Conservation (phyloP, 2,329 filamentous ascomycete species). For the Magnaporthiopsis rhizophila region DNA sequence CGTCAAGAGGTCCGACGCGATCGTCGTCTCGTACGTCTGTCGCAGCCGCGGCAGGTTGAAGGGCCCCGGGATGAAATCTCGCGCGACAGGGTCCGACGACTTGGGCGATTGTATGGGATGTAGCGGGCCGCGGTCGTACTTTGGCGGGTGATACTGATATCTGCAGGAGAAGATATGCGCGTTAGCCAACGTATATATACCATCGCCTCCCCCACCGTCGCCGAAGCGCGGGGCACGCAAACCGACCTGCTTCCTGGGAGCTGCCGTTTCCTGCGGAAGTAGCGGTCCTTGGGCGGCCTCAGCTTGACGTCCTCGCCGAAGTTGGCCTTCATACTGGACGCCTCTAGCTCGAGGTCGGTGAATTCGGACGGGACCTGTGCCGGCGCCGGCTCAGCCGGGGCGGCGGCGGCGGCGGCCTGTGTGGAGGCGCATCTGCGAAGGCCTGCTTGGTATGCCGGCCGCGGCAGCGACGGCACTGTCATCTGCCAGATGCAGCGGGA, state of each 20-base stretch:
- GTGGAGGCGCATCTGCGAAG: constrained; percentile 39
- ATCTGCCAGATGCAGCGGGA: constrained; percentile 7
- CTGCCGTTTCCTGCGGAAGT: constrained; percentile 25
- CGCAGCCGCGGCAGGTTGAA: constrained; percentile 82
- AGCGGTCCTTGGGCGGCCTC: constrained; percentile 31
- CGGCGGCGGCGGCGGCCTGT: constrained; percentile 22
- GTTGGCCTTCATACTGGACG: constrained; percentile 36
- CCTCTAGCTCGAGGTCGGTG: constrained; percentile 42
- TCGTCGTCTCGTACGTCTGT: constrained; percentile 82
- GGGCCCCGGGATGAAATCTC: constrained; percentile 82
- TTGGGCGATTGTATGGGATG: constrained; percentile 89
- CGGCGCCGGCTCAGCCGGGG: constrained; percentile 8
- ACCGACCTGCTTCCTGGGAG: constrained; percentile 41
- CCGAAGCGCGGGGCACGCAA: background rate
- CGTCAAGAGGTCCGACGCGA: constrained; percentile 81
- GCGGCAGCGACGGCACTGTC: background rate
- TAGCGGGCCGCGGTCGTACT: constrained; percentile 88
- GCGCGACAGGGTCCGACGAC: constrained; percentile 77
- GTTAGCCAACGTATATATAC: constrained; percentile 8
- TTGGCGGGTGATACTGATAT: constrained; percentile 91
- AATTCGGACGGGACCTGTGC: constrained; percentile 21
- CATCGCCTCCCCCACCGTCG: background rate
- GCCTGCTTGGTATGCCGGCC: constrained; percentile 2
- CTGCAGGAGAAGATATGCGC: constrained; percentile 33
- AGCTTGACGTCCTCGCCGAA: constrained; percentile 30